A percentile compares a stretch with the other conserved stretches of the same genome.
These are phyloP conservation scores for Oryza australiensis DNA, from an alignment of 176 grass and related monocot genomes.

Conservation along the genomic window DNA sequence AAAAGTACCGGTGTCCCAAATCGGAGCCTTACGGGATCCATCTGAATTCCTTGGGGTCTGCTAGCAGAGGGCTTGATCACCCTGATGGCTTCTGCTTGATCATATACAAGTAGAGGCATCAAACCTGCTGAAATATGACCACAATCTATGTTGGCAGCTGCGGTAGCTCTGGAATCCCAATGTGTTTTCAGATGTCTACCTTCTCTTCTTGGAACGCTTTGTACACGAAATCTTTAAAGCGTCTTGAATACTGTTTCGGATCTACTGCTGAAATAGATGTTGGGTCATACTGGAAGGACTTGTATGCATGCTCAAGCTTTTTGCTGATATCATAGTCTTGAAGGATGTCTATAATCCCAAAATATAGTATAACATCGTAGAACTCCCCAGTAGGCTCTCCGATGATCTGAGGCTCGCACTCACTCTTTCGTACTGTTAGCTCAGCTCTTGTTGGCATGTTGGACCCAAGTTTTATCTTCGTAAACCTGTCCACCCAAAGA, in stretches of 20 bases:
- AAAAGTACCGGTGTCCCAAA: slow-evolving; percentile 36
- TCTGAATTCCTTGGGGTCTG: slow-evolving; percentile 6
- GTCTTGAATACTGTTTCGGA: slow-evolving; percentile 79
- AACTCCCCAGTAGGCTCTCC: slow-evolving; percentile 79
- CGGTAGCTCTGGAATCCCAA: slow-evolving; percentile 5
- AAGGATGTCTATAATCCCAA: slow-evolving; percentile 95
- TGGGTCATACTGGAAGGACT: slow-evolving; percentile 80
- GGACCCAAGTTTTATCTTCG: slow-evolving; percentile 61
- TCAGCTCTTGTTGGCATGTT: slow-evolving; percentile 82
- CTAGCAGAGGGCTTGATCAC: slow-evolving; percentile 15
- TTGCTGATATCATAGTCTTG: slow-evolving; percentile 96
- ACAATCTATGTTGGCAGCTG: slow-evolving; percentile 25
- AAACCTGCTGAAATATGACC: slow-evolving; percentile 33
- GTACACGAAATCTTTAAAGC: slow-evolving; percentile 84
- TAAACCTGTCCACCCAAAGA: slow-evolving; percentile 49
- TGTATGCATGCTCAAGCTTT: slow-evolving; percentile 94
- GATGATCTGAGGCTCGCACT: slow-evolving; percentile 53
- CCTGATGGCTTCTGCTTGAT: slow-evolving; percentile 17
- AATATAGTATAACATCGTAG: slow-evolving; percentile 72
- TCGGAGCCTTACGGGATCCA: slow-evolving; percentile 38
- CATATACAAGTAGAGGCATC: slow-evolving; percentile 35
- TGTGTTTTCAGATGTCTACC: slow-evolving; percentile 45
- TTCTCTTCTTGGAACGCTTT: slow-evolving; percentile 83
- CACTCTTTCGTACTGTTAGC: slow-evolving; percentile 55
- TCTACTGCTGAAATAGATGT: slow-evolving; percentile 92